phyloP scores from a whole-genome alignment of 257 asterid species.

The Solanum peruvianum region DNA sequence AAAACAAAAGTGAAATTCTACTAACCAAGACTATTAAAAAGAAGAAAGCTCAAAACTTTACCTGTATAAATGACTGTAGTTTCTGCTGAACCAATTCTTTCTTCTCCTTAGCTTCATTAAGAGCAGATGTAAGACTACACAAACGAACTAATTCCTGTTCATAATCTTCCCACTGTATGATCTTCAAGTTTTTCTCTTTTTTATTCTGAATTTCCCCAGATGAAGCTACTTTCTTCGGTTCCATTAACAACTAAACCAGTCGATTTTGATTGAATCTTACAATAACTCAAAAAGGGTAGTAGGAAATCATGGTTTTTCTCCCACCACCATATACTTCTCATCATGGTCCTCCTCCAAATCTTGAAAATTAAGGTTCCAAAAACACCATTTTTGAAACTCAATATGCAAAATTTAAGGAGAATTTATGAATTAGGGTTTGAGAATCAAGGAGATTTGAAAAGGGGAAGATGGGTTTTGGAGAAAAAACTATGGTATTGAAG shows the following conservation, averaged over 20 bases:
- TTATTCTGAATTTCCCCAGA: neutral
- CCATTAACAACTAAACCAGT: neutral
- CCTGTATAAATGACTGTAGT: conserved; percentile 51
- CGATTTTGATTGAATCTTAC: neutral
- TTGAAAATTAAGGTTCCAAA: neutral
- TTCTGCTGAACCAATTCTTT: conserved; percentile 46
- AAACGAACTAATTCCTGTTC: conserved; percentile 76
- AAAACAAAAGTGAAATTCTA: neutral
- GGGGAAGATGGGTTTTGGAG: neutral
- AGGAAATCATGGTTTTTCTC: neutral
- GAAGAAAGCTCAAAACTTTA: neutral
- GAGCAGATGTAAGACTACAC: conserved; percentile 75
- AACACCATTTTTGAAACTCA: neutral
- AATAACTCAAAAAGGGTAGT: neutral
- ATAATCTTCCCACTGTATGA: conserved; percentile 82
- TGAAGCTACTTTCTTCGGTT: neutral
- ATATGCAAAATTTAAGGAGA: neutral
- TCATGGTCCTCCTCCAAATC: neutral
- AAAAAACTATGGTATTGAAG: neutral
- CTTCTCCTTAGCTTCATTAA: conserved; percentile 52
- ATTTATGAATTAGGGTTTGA: neutral
- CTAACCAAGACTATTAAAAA: neutral
- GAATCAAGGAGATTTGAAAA: neutral
- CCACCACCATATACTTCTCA: neutral
- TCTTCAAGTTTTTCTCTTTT: conserved; percentile 18